Evolutionary conservation across 352 stramenopile genomes (phyloP).

Genomic region (Pythium graminicola): DNA sequence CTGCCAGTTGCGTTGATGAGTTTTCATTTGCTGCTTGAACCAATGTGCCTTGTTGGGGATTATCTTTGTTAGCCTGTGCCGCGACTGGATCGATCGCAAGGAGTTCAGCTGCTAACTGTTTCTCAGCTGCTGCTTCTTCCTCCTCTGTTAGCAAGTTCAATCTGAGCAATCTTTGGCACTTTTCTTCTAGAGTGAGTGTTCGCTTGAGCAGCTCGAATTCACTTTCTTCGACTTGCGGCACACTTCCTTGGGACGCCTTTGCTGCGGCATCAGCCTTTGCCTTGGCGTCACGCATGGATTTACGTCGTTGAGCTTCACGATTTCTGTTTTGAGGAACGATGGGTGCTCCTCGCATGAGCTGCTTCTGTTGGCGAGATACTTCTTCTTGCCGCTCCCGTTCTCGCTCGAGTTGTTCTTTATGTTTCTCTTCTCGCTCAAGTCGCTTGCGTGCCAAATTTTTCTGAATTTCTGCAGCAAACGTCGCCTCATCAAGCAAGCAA

Average conservation of each 20-base stretch:
- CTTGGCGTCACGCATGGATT: constrained; percentile 14
- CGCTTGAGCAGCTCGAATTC: constrained; percentile 10
- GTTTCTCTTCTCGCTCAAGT: constrained; percentile 19
- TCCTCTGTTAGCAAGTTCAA: constrained; percentile 30
- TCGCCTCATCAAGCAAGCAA: constrained; percentile 22
- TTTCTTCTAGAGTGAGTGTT: constrained; percentile 24
- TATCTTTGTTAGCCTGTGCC: constrained; percentile 1
- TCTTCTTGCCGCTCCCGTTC: constrained; percentile 12
- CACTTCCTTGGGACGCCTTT: constrained; percentile 4
- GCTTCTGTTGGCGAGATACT: constrained; percentile 9
- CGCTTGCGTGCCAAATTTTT: constrained; percentile 10
- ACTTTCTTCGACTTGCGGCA: neutral
- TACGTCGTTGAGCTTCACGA: constrained; percentile 11
- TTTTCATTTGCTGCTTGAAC: neutral
- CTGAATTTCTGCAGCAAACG: constrained; percentile 17
- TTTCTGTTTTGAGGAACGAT: constrained; percentile 6
- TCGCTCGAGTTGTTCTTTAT: constrained; percentile 11
- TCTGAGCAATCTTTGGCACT: constrained; percentile 20
- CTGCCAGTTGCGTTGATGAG: neutral
- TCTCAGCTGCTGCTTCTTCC: constrained; percentile 24
- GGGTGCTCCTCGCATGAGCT: constrained; percentile 9
- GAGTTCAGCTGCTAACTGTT: constrained; percentile 15
- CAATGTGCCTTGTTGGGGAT: neutral
- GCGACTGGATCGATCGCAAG: constrained; percentile 20
- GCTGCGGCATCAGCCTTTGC: constrained; percentile 9